Base-by-base conservation (phyloP, 257 asterid species). In the Gentiana straminea region DNA sequence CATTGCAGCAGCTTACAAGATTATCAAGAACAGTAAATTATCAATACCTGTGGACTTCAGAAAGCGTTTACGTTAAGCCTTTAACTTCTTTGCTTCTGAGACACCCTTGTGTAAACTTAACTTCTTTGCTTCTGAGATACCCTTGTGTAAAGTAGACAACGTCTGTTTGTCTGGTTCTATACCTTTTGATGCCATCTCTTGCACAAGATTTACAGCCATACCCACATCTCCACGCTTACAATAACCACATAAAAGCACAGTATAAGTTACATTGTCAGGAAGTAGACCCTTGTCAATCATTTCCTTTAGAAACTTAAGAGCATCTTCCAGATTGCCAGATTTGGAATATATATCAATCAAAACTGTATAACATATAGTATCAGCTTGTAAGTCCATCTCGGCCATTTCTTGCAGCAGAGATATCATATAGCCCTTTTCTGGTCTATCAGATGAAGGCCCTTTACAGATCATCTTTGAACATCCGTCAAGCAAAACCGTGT, bases 401-500 rank as follows among this genome's bases (percentile, higher is more conserved):
- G 75, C 70, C 81, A 86, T 68, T 63, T 78, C 88, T 37, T 37
- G 12, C 79, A 70, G 67, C 3, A 78, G 35, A 33, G 61, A 13
- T 46, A 72, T 63, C 55, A 71, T 71, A 56, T 32, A 49, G 52
- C 50, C 63, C 33, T 65, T 64, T 45, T 55, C 51, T 44, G 68
- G 70, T 11, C 55, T 53, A 36, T 52, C 68, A 3, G 44, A 4
- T 7, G 8, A 39, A 44, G 59, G 63, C 69, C 51, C 66, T 68
- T 56, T 71, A 51, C 57, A 41, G 60, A 51, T 72, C 55, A 51
- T 45, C 69, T 84, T 86, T 51, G 69, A 68, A 39, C 63, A 60
- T 32, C 95, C 94, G 62, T 89, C 91, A 62, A 82, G 70, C 73
- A 86, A 61, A 54, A 77, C 88, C 1, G 94, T 89, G 63, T 77